Evolutionary conservation across 1,284 basidiomycete species (phyloP).

Genomic region (Irpex sp.): DNA sequence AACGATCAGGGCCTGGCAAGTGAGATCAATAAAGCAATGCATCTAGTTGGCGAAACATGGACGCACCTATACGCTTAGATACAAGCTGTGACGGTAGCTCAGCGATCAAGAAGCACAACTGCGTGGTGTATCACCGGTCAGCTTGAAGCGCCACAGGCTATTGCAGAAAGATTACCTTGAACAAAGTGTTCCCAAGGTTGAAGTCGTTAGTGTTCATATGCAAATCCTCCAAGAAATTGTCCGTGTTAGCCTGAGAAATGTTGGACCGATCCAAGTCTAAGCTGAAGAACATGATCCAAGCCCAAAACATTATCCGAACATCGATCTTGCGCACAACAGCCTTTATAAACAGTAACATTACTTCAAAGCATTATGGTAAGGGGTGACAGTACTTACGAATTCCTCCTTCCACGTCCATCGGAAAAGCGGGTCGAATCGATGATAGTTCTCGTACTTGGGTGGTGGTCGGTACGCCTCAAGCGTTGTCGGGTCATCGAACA

Average conservation of each 20-base stretch:
- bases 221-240: slow-evolving; percentile 65
- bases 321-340: slow-evolving; percentile 58
- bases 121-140: slow-evolving; percentile 32
- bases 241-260: slow-evolving; percentile 60
- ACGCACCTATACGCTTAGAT: slow-evolving; percentile 58
- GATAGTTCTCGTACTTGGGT: slow-evolving; percentile 56
- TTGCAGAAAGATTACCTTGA: slow-evolving; percentile 18
- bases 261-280: slow-evolving; percentile 55
- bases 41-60: neutral
- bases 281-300: slow-evolving; percentile 59
- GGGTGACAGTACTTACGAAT: slow-evolving; percentile 30
- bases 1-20: slow-evolving; percentile 46
- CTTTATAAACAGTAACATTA: slow-evolving; percentile 24
- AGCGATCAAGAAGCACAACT: slow-evolving; percentile 55
- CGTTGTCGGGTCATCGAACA: slow-evolving; percentile 45
- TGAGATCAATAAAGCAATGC: neutral
- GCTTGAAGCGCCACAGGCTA: too few species aligned
- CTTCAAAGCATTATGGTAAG: neutral
- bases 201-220: slow-evolving; percentile 58
- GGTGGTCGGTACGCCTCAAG: slow-evolving; percentile 55
- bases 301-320: slow-evolving; percentile 61
- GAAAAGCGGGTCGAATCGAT: slow-evolving; percentile 62
- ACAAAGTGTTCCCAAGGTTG: slow-evolving; percentile 59
- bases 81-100: slow-evolving; percentile 70
- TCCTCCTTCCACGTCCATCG: slow-evolving; percentile 74